Evolutionary conservation across 495 filamentous ascomycete species (phyloP), one percentile per base, ranked within the genome.

Genomic region (Wilcoxina mikolae): DNA sequence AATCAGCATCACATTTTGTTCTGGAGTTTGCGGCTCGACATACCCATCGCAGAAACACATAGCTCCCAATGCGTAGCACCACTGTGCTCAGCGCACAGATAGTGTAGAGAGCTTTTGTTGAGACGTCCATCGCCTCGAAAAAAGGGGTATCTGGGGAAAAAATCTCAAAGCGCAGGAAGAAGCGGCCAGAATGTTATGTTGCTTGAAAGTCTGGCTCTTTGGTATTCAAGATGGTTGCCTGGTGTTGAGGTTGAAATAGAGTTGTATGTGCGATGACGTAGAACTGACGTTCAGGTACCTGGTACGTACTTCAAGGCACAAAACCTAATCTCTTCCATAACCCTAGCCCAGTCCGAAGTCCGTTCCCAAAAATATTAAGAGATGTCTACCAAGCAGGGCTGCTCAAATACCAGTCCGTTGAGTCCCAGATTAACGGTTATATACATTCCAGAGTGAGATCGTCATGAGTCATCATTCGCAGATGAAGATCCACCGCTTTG

Each of bases 11-110:
- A 4, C 54, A n/a, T 15, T 15, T 20, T 56, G 10, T 42, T 23
- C 7, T 18, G 23, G 27, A 31, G 54, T 9, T 41, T 43, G 26
- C 25, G 38, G 18, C 26, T 42, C 12, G 50, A 67, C 72, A 58
- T 73, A 94, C 87, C 87, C 87, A 95, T 79, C 91, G 74, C 23
- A 95, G 70, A 65, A 95, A 95, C 54, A 88, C 59, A 64, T 82
- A 91, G 52, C 76, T 71, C 11, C 73, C 54, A 1, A 79, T 23
- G 48, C 88, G 75, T 47, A 94, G 61, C 1, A 62, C 64, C 1
- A 74, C 55, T 7, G 87, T 91, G 70, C 78, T 85, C 12, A 72
- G 59, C 20, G 70, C 69, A 17, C 63, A 66, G 25, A 61, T 27
- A 23, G 45, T 44, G 46, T 70, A 70, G 38, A 68, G 47, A 52